phyloP scores from a whole-genome alignment of 1,284 basidiomycete species.

The Sanguinoderma infundibulare region DNA sequence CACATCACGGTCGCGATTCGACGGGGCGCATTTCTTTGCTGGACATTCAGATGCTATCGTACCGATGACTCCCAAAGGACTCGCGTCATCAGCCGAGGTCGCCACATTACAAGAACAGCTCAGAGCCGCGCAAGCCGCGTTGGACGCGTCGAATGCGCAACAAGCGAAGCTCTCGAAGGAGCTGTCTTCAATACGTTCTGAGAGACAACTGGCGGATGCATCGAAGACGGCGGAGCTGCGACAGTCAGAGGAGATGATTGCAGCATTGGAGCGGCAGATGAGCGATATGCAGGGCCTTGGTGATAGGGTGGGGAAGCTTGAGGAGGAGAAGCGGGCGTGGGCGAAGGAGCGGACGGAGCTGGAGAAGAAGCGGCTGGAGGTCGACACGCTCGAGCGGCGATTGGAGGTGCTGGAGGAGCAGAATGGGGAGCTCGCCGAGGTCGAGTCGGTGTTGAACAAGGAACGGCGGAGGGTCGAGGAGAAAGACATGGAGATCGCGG shows the following conservation, averaged over 20 bases:
- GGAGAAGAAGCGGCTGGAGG: constrained; percentile 46
- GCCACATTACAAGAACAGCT: constrained; percentile 49
- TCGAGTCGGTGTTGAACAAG: constrained; percentile 43
- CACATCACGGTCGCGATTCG: constrained; percentile 57
- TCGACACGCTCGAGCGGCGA: constrained; percentile 48
- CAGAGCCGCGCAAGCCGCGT: constrained; percentile 56
- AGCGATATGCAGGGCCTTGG: constrained; percentile 58
- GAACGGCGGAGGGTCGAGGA: constrained; percentile 43
- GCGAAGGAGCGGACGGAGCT: constrained; percentile 55
- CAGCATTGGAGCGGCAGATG: constrained; percentile 63
- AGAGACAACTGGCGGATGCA: constrained; percentile 69
- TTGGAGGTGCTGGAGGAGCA: constrained; percentile 51
- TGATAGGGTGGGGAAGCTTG: constrained; percentile 52
- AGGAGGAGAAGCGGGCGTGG: constrained; percentile 56
- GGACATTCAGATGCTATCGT: constrained; percentile 71
- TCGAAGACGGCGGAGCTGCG: constrained; percentile 67
- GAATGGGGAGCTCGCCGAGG: constrained; percentile 45
- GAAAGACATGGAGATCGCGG: constrained; percentile 52
- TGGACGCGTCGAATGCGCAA: constrained; percentile 60
- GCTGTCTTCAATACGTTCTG: constrained; percentile 57
- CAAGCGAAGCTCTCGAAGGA: constrained; percentile 66
- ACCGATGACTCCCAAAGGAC: constrained; percentile 43
- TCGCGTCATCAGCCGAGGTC: constrained; percentile 41
- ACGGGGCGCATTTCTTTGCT: constrained; percentile 82
- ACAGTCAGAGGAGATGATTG: constrained; percentile 63